Evolutionary conservation across 1,284 basidiomycete genomes (phyloP).

Genomic region (Clitocybe nebularis): DNA sequence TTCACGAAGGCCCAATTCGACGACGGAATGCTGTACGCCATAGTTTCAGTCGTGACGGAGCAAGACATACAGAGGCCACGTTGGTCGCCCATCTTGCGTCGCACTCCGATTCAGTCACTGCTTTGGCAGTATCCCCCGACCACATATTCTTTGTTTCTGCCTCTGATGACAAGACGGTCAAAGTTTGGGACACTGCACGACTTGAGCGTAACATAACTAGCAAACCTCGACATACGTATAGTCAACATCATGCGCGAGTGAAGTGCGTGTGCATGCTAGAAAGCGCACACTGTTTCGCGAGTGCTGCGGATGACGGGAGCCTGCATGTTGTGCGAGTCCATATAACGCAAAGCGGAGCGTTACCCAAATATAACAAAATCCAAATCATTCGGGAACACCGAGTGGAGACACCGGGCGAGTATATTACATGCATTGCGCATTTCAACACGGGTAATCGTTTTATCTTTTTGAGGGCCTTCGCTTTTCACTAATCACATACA

Average conservation of each 20-base stretch:
- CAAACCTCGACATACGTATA: constrained; percentile 74
- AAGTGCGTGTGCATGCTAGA: constrained; percentile 82
- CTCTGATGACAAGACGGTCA: constrained; percentile 27
- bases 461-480: not conserved
- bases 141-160: constrained; percentile 88
- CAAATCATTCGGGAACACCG: constrained; percentile 76
- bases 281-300: constrained; percentile 84
- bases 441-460: constrained; percentile 62
- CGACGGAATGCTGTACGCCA: constrained; percentile 69
- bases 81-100: constrained; percentile 85
- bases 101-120: constrained; percentile 77
- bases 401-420: constrained; percentile 66
- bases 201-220: constrained; percentile 60
- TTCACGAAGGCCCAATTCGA: constrained; percentile 76
- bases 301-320: constrained; percentile 82
- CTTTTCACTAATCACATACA: not conserved
- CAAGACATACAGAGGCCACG: constrained; percentile 64
- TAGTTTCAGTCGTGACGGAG: constrained; percentile 56
- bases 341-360: constrained; percentile 53
- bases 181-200: constrained; percentile 48
- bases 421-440: constrained; percentile 75
- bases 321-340: constrained; percentile 82
- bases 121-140: constrained; percentile 87
- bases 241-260: constrained; percentile 75
- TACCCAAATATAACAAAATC: constrained; percentile 78